Base-by-base conservation (phyloP, 768 basidiomycete genomes). In the Calocybe cyanea region DNA sequence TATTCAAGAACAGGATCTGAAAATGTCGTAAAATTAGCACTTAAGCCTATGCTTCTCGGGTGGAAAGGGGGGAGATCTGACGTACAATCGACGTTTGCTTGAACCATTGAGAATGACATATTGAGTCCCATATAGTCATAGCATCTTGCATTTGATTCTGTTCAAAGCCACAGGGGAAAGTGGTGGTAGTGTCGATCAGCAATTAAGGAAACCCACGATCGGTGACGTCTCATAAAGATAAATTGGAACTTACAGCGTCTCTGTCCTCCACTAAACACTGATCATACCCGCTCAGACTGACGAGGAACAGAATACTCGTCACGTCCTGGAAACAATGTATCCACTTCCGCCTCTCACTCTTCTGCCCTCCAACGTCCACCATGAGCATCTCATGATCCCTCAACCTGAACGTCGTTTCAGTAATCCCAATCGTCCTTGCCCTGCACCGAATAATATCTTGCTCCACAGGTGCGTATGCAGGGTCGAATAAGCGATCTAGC, bases 121-220 rank as follows among this genome's bases (percentile, higher is more conserved):
- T 94, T 33, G 92, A 92, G 56, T 97, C 93, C 86, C 93, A 97
- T 40, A 97, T 91, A n/a, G 91, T 91, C 83, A 97, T 87, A 1
- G 93, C 91, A 53, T 97, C 93, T 71, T 94, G 89, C 92, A 97
- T 95, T 83, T 95, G 93, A 61, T 97, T 97, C 87, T 93, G 57
- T 28, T n/a, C 25, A 28, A 28, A 28, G 25, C 25, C 25, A 6
- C 23, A 28, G 19, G n/a, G 23, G 0, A 20, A 13, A 25, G 25
- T 10, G 39, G 33, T 3, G 38, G 33, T 53, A 20, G 48, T 31
- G 15, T 14, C n/a, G 8, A 17, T 20, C 40, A 39, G 38, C 10
- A 19, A n/a, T n/a, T n/a, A n/a, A n/a, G n/a, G n/a, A n/a, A n/a
- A n/a, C n/a, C n/a, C n/a, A n/a, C n/a, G n/a, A n/a, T n/a, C n/a